These are phyloP conservation scores for Mycena sanguinolenta DNA, from an alignment of 768 basidiomycete species.

Conservation along the genomic window DNA sequence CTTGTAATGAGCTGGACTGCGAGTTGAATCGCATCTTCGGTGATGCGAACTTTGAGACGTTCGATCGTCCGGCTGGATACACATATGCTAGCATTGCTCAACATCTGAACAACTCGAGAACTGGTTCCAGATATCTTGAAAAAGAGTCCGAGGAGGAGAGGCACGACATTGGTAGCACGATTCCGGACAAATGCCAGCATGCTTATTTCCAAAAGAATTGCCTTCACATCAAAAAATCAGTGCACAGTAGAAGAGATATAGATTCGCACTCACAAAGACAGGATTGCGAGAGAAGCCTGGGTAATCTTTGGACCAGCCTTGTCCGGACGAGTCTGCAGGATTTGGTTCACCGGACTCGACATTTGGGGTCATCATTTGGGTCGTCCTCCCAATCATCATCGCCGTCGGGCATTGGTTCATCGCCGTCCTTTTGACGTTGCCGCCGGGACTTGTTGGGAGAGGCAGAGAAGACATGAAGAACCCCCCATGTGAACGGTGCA, in stretches of 20 bases:
- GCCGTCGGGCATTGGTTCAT: not conserved
- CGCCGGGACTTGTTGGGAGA: conserved; percentile 5
- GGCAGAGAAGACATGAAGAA: conserved; percentile 17
- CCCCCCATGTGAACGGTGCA: conserved; percentile 21
- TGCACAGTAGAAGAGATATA: not conserved
- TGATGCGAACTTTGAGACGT: conserved; percentile 39
- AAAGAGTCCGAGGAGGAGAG: conserved; percentile 46
- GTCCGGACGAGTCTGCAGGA: not conserved
- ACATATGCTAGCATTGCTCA: conserved; percentile 41
- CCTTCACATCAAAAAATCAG: conserved; percentile 1
- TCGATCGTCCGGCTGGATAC: conserved; percentile 42
- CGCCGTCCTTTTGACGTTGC: not conserved
- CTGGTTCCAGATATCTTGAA: conserved; percentile 47
- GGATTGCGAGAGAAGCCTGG: conserved; percentile 41
- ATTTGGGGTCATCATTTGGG: conserved; percentile 12
- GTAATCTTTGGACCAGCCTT: not conserved
- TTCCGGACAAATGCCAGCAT: conserved; percentile 46
- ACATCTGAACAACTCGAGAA: conserved; percentile 42
- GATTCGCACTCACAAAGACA: conserved; percentile 26
- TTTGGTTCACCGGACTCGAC: not conserved
- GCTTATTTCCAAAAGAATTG: conserved; percentile 28
- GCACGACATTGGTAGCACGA: conserved; percentile 43
- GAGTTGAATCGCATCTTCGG: conserved; percentile 42
- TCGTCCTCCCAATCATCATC: conserved; percentile 7
- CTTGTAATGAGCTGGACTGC: not conserved